Evolutionary conservation across 768 basidiomycete genomes (phyloP).

Genomic region (Leucosporidium creatinivorum): DNA sequence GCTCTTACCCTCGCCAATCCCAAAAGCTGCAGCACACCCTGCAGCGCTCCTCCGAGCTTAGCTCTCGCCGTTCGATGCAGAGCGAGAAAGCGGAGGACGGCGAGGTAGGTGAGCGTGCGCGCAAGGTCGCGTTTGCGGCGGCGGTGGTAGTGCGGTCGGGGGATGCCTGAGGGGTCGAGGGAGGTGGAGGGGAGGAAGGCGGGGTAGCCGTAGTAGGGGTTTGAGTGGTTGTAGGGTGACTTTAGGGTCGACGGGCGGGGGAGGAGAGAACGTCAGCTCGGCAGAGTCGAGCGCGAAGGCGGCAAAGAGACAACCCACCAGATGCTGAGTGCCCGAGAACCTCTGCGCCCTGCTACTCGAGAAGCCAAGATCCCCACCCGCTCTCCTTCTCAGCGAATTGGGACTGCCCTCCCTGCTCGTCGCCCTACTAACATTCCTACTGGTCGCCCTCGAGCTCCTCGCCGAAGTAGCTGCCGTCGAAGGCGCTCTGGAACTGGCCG

Average conservation of each 20-base stretch:
- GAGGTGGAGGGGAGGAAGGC: slow-evolving; percentile 19
- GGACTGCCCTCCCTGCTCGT: slow-evolving; percentile 13
- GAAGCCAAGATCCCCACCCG: not conserved
- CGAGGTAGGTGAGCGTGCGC: slow-evolving; percentile 36
- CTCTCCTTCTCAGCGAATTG: too few species aligned
- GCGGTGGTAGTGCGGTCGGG: slow-evolving; percentile 25
- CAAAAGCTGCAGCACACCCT: not conserved
- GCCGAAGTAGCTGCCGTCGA: slow-evolving; percentile 7
- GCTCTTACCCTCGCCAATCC: not conserved
- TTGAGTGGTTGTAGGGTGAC: slow-evolving; percentile 34
- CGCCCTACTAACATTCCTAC: not conserved
- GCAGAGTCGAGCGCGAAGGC: too few species aligned
- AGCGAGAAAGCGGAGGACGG: slow-evolving; percentile 34
- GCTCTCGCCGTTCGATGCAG: slow-evolving; percentile 19
- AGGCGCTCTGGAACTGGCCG: not conserved
- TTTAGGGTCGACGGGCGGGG: not conserved
- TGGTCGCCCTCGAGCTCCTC: slow-evolving; percentile 19
- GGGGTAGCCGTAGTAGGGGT: slow-evolving; percentile 36
- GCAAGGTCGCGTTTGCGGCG: slow-evolving; percentile 36
- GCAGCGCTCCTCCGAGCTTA: not conserved
- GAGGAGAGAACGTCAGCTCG: not conserved
- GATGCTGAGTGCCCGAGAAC: slow-evolving; percentile 1
- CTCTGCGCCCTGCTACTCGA: not conserved
- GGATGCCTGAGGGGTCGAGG: slow-evolving; percentile 20
- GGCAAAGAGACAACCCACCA: not conserved